Base-by-base conservation (phyloP, 768 basidiomycete species). In the Podaxis sp. region DNA sequence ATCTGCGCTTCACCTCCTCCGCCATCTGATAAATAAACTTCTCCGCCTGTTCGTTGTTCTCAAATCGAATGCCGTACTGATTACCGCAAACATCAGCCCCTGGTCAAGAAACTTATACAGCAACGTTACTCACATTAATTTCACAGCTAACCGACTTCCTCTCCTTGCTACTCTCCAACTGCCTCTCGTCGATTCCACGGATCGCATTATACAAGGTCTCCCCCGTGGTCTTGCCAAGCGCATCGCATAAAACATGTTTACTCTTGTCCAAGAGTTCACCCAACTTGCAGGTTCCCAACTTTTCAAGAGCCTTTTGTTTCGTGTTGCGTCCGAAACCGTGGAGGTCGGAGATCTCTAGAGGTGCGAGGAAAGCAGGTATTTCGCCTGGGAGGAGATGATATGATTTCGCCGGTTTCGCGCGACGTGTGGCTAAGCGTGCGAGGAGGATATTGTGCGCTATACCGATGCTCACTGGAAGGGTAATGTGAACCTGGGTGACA, bases 41-140 rank as follows among this genome's bases (percentile, higher is more conserved):
- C 70, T 94, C 88, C 5, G 91, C 94, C 70, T 97, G 89, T 40
- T 87, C 87, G 61, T 87, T 81, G 60, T 86, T 86, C 68, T 90
- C 86, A 73, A 99, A 99, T 3, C 97, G 88, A 60, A 99, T 97
- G 0, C 95, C 97, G 72, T 98, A 99, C 95, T 97, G 60, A 15
- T 40, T 4, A 46, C 13, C 49, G 49, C 13, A 15, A 15, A 54
- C 53, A 41, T 36, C 37, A 56, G 11, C 56, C 8, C 11, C 8
- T 11, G 15, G 13, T 37, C 33, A 17, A 49, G 36, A 24, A 46
- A 5, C 17, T 17, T 3, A 48, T 12, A 55, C 37, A 24, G 41
- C 44, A 17, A 17, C 17, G 37, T 20, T 6, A 82, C 93, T 71
- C 67, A 96, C 95, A 69, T 95, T 99, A 69, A 98, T 91, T 71